Percentiles rank a stretch among this genome's conserved stretches.
phyloP scores from a whole-genome alignment of 352 stramenopile genomes.

The Pythium rishiriense region DNA sequence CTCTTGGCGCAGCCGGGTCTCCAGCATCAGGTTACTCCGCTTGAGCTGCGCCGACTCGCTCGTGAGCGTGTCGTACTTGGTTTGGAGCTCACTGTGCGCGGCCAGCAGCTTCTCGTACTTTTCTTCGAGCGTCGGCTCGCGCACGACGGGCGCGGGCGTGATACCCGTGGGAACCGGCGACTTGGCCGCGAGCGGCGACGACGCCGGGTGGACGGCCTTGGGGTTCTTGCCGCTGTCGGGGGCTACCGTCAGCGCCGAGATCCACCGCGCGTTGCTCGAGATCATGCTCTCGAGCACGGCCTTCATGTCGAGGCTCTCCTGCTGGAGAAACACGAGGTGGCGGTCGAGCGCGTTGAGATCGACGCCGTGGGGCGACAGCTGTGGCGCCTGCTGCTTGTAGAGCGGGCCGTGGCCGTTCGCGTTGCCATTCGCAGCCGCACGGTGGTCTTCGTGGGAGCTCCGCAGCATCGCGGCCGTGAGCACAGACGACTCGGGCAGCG shows the following conservation, averaged over 20 bases:
- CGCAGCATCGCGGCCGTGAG: conserved; percentile 26
- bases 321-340: conserved; percentile 67
- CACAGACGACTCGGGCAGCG: conserved; percentile 18
- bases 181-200: conserved; percentile 13
- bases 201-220: conserved; percentile 28
- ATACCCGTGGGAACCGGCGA: background rate
- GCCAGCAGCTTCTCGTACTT: conserved; percentile 52
- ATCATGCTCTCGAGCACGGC: conserved; percentile 65
- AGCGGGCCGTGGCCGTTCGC: conserved; percentile 1
- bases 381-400: conserved; percentile 22
- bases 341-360: conserved; percentile 63
- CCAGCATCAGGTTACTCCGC: conserved; percentile 61
- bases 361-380: conserved; percentile 30
- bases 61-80: conserved; percentile 51
- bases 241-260: conserved; percentile 44
- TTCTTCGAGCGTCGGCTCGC: conserved; percentile 37
- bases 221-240: conserved; percentile 25
- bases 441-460: background rate
- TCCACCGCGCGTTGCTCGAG: conserved; percentile 71
- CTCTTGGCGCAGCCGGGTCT: conserved; percentile 67
- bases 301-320: conserved; percentile 73
- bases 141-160: background rate
- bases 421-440: background rate
- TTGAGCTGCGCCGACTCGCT: conserved; percentile 51
- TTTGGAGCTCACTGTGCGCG: conserved; percentile 53